Base-by-base conservation (phyloP, 83 land plant genomes). In the Picea mariana region DNA sequence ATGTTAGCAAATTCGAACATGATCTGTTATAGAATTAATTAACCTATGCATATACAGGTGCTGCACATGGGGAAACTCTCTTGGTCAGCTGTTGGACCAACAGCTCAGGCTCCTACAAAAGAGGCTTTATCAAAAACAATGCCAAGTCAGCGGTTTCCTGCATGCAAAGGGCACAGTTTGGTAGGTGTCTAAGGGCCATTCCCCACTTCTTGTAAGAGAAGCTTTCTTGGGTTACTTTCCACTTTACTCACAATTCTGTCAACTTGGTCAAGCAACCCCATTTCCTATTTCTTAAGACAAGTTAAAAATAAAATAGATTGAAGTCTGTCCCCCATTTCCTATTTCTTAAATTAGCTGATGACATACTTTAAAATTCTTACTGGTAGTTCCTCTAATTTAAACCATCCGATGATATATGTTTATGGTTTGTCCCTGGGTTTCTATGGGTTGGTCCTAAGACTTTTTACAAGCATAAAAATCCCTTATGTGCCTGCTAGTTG, bases 151-250 rank as follows among this genome's bases (percentile, higher is more conserved):
- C 92, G 88, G 80, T 85, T 97, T 71, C 99, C 99, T 69, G 84
- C 89, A 58, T 95, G 98, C 86, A 95, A 88, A 84, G 99, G 99
- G 63, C 99, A 97, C 82, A 86, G 94, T 81, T 85, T 97, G 99
- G 99, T 97, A 49, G 72, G 18, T 49, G 61, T 34, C 31, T 75
- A 38, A 67, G 58, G 58, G 12, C 9, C 23, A 21, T 73, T 40
- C 60, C 15, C 27, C 52, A n/a, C 49, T 83, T 42, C 62, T 78
- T 59, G 9, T 17, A 31, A 62, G 15, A 38, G 68, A 26, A 78
- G 66, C 6, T 13, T 44, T 44, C 49, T 44, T 44, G 49, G 9
- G 49, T 44, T 6, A 44, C 49, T 6, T 44, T 44, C 49, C 49
- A 44, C 8, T 44, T 44, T 44, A 6, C 49, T 6, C 49, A 44